These are phyloP conservation scores for Colletotrichum musicola DNA, from an alignment of 2,329 filamentous ascomycete species.

Conservation along the genomic window DNA sequence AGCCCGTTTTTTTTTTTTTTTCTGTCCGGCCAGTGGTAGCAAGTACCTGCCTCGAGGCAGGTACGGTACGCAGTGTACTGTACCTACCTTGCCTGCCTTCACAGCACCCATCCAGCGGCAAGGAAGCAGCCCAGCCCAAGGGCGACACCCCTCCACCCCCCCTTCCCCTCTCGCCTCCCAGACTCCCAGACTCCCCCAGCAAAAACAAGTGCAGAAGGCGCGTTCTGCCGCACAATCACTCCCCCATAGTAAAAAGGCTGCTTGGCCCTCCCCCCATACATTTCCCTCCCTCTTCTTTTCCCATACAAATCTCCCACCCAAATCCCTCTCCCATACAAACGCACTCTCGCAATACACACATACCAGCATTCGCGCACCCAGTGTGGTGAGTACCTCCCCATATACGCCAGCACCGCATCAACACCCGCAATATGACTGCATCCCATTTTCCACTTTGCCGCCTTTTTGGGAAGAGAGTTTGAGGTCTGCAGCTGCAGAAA, in stretches of 20 bases:
- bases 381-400: slow-evolving; percentile 66
- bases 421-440: slow-evolving; percentile 46
- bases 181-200: slow-evolving; percentile 40
- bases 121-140: slow-evolving; percentile 8
- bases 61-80: not conserved
- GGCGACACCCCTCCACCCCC: slow-evolving; percentile 20
- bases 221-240: slow-evolving; percentile 68
- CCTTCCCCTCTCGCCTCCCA: slow-evolving; percentile 44
- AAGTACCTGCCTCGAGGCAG: not conserved
- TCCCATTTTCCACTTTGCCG: not conserved
- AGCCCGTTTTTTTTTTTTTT: slow-evolving; percentile 12
- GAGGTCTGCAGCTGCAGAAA: not conserved
- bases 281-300: slow-evolving; percentile 68
- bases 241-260: slow-evolving; percentile 75
- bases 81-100: too few species aligned
- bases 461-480: not conserved
- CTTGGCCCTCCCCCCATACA: slow-evolving; percentile 68
- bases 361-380: slow-evolving; percentile 46
- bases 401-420: slow-evolving; percentile 50
- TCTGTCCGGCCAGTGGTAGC: too few species aligned
- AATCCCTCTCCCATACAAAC: slow-evolving; percentile 66
- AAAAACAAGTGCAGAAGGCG: slow-evolving; percentile 48
- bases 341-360: slow-evolving; percentile 59
- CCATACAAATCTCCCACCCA: slow-evolving; percentile 72
- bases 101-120: slow-evolving; percentile 33